Evolutionary conservation across 352 stramenopile genomes (phyloP), one percentile per base, ranked within the genome.

Genomic region (Phytophthora kernoviae): DNA sequence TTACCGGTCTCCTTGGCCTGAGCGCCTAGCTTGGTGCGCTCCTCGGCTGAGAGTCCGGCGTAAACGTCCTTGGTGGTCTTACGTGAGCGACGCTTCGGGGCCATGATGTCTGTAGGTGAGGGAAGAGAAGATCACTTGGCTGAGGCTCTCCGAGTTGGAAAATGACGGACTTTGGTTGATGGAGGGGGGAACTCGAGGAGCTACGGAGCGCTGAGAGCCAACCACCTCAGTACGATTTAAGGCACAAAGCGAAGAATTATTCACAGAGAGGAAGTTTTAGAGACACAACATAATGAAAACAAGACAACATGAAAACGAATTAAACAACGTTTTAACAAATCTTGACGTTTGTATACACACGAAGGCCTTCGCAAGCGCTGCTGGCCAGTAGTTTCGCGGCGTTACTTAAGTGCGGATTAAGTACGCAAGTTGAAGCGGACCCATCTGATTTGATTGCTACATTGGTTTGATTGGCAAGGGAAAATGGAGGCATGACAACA

Each of bases 1-100:
- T 95, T 95, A 56, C 86, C 86, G 47, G 82, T 82, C 73, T 92
- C 87, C 75, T 95, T 95, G 65, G 86, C 86, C 73, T 95, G 84
- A 21, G 76, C 83, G 42, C 84, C 86, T 54, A 89, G 76, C 62
- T 81, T 86, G 62, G 71, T 60, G 58, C 86, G 86, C 71, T 95
- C 81, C 21, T 90, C 81, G 5, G 66, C 18, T 54, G 82, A 42
- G 41, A 95, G 57, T 54, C 49, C 65, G 57, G 84, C 85, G 74
- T 90, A 77, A 62, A 82, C 73, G 75, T 94, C 85, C 76, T 92
- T 93, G 66, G 84, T 89, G 62, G 79, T 88, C 68, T 88, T 94
- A 71, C 80, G 80, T 11, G 79, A 89, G 59, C 85, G 85, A 83
- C 84, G 83, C 70, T 88, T 91, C 45, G 85, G 85, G 62, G 85